A percentile compares a stretch with the other conserved stretches of the same genome.
phyloP scores from a whole-genome alignment of 805 yeast genomes.

The Pichia heedii region DNA sequence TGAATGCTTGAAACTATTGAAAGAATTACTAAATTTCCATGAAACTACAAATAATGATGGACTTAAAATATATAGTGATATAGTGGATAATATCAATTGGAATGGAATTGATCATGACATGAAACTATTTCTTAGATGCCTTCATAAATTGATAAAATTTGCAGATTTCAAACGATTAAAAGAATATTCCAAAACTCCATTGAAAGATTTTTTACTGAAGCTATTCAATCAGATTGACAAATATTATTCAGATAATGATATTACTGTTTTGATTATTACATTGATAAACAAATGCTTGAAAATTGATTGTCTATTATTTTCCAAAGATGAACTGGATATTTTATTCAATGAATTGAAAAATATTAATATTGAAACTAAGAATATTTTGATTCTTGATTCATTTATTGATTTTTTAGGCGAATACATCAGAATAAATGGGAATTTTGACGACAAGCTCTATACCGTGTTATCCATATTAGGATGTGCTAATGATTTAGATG shows the following conservation, averaged over 20 bases:
- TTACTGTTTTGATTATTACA: slow-evolving; percentile 9
- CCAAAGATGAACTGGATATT: background rate
- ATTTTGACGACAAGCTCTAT: slow-evolving; percentile 1
- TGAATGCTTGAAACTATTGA: slow-evolving; percentile 44
- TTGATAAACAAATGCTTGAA: slow-evolving; percentile 16
- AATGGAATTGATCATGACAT: slow-evolving; percentile 32
- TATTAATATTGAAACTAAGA: background rate
- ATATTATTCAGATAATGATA: slow-evolving; percentile 8
- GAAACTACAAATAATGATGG: slow-evolving; percentile 41
- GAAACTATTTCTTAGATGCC: slow-evolving; percentile 36
- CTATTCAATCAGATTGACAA: slow-evolving; percentile 5
- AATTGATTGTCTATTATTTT: slow-evolving; percentile 3
- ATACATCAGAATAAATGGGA: background rate
- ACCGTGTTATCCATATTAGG: slow-evolving; percentile 9
- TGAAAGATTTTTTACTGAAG: slow-evolving; percentile 10
- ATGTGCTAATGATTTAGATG: slow-evolving; percentile 9
- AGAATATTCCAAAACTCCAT: slow-evolving; percentile 12
- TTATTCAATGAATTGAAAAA: background rate
- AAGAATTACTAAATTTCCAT: slow-evolving; percentile 46
- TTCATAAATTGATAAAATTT: slow-evolving; percentile 38
- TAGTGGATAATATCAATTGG: slow-evolving; percentile 35
- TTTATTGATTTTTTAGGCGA: slow-evolving; percentile 4
- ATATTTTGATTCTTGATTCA: slow-evolving; percentile 2
- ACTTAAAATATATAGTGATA: slow-evolving; percentile 51
- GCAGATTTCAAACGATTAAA: slow-evolving; percentile 19